These are phyloP conservation scores for Exophiala bonariae DNA, from an alignment of 2,329 filamentous ascomycete genomes.

Conservation along the genomic window DNA sequence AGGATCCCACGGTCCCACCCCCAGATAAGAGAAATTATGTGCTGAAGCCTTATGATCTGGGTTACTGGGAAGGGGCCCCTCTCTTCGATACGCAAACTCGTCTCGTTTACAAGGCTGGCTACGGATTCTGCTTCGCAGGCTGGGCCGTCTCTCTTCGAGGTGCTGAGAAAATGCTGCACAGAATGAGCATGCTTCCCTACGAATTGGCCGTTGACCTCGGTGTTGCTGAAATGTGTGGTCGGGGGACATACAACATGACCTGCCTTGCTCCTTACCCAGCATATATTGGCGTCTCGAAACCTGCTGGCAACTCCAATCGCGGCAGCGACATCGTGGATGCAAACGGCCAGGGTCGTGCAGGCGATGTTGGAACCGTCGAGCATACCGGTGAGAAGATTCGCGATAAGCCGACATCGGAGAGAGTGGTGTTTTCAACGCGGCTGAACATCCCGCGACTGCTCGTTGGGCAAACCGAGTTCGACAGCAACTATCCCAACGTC, in stretches of 20 bases:
- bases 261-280: slow-evolving; percentile 46
- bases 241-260: slow-evolving; percentile 31
- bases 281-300: slow-evolving; percentile 50
- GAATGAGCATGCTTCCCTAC: slow-evolving; percentile 31
- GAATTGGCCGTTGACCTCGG: slow-evolving; percentile 43
- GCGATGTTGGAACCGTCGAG: too few relatives aligned
- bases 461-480: slow-evolving; percentile 6
- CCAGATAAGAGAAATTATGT: slow-evolving; percentile 11
- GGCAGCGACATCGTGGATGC: slow-evolving; percentile 32
- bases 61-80: slow-evolving; percentile 13
- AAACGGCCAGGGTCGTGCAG: slow-evolving; percentile 3
- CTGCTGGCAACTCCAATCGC: slow-evolving; percentile 35
- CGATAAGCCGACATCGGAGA: slow-evolving; percentile 18
- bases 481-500: not conserved
- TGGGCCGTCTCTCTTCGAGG: slow-evolving; percentile 41
- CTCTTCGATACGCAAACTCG: slow-evolving; percentile 37
- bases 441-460: slow-evolving; percentile 30
- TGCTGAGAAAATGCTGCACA: slow-evolving; percentile 38
- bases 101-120: slow-evolving; percentile 35
- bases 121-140: slow-evolving; percentile 37
- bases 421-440: slow-evolving; percentile 30
- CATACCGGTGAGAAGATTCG: slow-evolving; percentile 15
- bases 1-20: slow-evolving; percentile 31
- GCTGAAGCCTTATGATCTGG: slow-evolving; percentile 20
- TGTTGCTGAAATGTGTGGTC: slow-evolving; percentile 48